Evolutionary conservation across 2,329 filamentous ascomycete genomes (phyloP), one percentile per base, ranked within the genome.

Genomic region (Ceratocystis huliohia): DNA sequence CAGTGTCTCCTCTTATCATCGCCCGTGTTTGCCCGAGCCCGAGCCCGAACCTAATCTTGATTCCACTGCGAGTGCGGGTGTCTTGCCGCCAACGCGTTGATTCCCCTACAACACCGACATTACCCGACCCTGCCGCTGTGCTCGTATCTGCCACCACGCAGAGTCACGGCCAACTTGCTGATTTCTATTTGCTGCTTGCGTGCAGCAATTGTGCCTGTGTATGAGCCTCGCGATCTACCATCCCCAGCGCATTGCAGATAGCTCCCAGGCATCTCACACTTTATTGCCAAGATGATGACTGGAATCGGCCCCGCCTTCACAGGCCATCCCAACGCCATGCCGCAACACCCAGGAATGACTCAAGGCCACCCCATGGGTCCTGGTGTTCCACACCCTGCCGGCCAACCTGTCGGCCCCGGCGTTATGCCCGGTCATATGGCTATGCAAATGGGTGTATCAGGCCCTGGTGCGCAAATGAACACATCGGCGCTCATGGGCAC

Each of bases 401-500:
- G 83, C 70, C 86, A 88, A 73, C 85, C 84, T 7, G 64, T 61
- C 70, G 87, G 88, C 75, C 81, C 80, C 33, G 81, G 77, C 69
- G 81, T 80, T 48, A 85, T 88, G 74, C 82, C 82, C 70, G 88
- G 88, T 74, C 87, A 89, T 75, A 81, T 86, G 71, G 53, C 13
- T n/a, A 77, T 83, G 76, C 87, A 88, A 71, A 88, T 89, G 78
- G 85, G 83, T 69, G 88, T 88, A 33, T 88, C 88, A 67, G 66
- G 66, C 15, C 87, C 88, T 22, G 85, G 84, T 70, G 84, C 82
- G 69, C 87, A 89, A 73, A 86, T 89, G 70, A 89, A 85, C 73
- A 86, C 88, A n/a, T 61, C 66, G 72, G 83, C 85, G 66, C 83
- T 91, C 81, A 90, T 92, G 87, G 83, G 78, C 70, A 86, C 83